Evolutionary conservation across 164 flowering plant genomes (phyloP), one percentile per base, ranked within the genome.

Genomic region (Liquidambar formosana): DNA sequence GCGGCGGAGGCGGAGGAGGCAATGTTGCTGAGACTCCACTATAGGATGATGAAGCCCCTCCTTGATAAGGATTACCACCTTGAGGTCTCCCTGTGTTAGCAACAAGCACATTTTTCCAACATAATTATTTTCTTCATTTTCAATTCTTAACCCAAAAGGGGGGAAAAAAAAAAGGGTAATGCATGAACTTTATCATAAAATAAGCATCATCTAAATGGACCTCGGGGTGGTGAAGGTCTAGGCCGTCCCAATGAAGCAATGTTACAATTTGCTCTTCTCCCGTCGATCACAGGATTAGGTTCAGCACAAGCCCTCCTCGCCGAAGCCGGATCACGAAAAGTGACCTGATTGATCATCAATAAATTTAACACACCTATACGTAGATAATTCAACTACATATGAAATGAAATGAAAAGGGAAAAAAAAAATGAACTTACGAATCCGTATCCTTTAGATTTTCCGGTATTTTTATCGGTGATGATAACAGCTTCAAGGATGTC

Each of bases 401-500:
- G 41, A 33, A 52, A 27, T 10, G 1, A 15, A 28, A 53, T 16
- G 45, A 21, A 61, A 8, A 3, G 64, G 21, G 26, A 26, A 49
- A 28, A 18, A 10, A 5, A 14, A 44, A 28, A 10, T 13, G 14
- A 25, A 81, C 95, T 78, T 81, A 95, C 99, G 61, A 95, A 95
- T 67, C 99, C 99, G 49, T 92, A 95, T 33, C 99, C 97, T 79
- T 93, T 95, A 16, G 99, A 95, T 74, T 86, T 88, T 9, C 86
- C 94, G 19, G 97, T 89, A 74, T 71, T 75, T 73, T 88, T 95
- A 72, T 92, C 97, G 11, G 86, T 71, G 75, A 94, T 90, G 65
- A 94, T 86, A 22, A 92, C 97, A 51, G 97, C 97, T 72, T 94
- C 97, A 69, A 94, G 95, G 73, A 94, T 94, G 12, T 94, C 97